Base-by-base conservation (phyloP, 371 early-diverging fungal genomes). In the Massospora cicadina region DNA sequence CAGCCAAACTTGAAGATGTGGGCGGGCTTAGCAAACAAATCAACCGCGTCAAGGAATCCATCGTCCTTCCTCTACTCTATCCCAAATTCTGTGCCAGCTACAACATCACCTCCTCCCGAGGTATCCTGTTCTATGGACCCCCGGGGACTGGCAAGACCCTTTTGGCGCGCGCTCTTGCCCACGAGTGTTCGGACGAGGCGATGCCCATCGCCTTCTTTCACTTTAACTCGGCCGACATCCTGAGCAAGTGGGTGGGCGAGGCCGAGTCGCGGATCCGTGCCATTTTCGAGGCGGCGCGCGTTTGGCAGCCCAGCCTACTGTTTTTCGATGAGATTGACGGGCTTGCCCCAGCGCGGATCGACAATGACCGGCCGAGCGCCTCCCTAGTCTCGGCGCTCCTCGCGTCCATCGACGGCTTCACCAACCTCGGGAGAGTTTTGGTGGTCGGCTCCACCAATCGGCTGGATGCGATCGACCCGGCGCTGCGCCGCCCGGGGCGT, bases 321-420 rank as follows among this genome's bases (percentile, higher is more conserved):
- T 97, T 98, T 70, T 92, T 99, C 65, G 99, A 99, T 71, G 99
- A 99, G 71, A 90, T 98, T 64, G 99, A 99, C 68, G 90, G 96
- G 0, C 78, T 98, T 0, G 93, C 93, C 68, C 91, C 95, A 0
- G 87, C 84, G 65, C 80, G 95, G n/a, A 90, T 91, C 59, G 84
- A 85, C 67, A 84, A 81, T 71, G 17, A 33, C 1, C 21, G 23
- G n/a, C 24, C 27, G 33, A 10, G 33, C 23, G 29, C 58, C 1
- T 25, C 58, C 60, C 0, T 98, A 1, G 99, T 99, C 1, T 91
- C 98, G 0, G 95, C 98, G 0, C 69, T 99, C 24, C 73, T 99
- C 59, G 96, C 98, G 0, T 75, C 96, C 33, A 86, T 99, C 89
- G 99, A 99, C 71, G 98, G 98, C 0, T 76, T 86, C 1, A 25